Conservation (phyloP, 768 basidiomycete genomes). For the Boletus tylopilopsis region DNA sequence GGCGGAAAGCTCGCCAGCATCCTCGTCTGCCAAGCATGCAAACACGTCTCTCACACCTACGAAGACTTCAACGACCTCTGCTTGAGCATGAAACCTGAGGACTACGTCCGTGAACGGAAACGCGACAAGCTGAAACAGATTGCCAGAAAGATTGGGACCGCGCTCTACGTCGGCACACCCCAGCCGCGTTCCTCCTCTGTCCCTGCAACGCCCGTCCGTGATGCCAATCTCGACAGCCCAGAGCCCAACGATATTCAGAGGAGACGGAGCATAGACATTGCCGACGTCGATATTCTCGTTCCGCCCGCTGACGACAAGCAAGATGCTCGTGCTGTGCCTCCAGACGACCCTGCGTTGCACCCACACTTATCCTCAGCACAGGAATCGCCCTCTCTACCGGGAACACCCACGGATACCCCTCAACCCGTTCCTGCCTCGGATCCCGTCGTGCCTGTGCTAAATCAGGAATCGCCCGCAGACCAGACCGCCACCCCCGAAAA, state of each 20-base stretch:
- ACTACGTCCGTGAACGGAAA: slow-evolving; percentile 68
- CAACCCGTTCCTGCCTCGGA: slow-evolving; percentile 9
- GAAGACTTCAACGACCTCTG: slow-evolving; percentile 96
- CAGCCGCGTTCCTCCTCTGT: slow-evolving; percentile 57
- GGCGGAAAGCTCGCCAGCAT: slow-evolving; percentile 86
- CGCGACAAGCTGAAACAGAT: slow-evolving; percentile 74
- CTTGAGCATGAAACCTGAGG: slow-evolving; percentile 81
- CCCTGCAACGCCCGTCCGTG: slow-evolving; percentile 39
- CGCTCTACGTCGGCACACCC: slow-evolving; percentile 24
- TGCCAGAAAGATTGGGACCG: slow-evolving; percentile 53
- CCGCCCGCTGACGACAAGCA: slow-evolving; percentile 5
- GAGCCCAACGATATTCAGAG: slow-evolving; percentile 22
- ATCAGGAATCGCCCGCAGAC: slow-evolving; percentile 17
- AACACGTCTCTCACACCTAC: slow-evolving; percentile 71
- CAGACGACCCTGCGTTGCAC: slow-evolving; percentile 2
- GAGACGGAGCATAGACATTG: slow-evolving; percentile 32
- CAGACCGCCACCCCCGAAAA: slow-evolving; percentile 37
- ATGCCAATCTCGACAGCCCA: slow-evolving; percentile 31
- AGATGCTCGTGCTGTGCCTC: not conserved
- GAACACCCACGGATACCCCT: slow-evolving; percentile 11
- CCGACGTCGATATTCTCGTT: slow-evolving; percentile 32
- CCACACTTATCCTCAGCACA: not conserved
- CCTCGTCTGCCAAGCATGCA: slow-evolving; percentile 92
- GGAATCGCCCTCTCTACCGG: slow-evolving; percentile 13
- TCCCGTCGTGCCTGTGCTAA: not conserved